Base-by-base conservation (phyloP, 2,329 filamentous ascomycete species). In the Balansia obtecta region DNA sequence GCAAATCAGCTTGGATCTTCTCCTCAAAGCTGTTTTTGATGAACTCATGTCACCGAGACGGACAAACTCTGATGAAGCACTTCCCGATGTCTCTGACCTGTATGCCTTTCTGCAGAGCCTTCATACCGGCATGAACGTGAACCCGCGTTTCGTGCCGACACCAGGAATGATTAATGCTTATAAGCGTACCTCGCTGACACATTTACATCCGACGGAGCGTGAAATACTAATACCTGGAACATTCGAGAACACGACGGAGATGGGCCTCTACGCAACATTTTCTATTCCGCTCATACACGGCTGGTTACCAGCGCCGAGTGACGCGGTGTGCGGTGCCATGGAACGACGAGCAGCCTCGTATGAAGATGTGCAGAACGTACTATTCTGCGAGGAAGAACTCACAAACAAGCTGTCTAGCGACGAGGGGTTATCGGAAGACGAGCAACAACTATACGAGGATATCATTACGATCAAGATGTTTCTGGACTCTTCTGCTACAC, bases 121-220 rank as follows among this genome's bases (percentile, higher is more conserved):
- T 2, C 88, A 96, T 58, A 97, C 90, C 0, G 93, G 93, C 38
- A 95, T 98, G 87, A 98, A 97, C 60, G 91, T 97, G 51, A 98
- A 98, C 56, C 93, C 93, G 2, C 81, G 86, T 18, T 93, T 95
- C 55, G 76, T 94, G 8, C 76, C 87, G 2, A 75, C 71, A 0
- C 62, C 68, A 8, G 71, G 76, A 13, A 65, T 72, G 18, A 61
- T 70, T 32, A 66, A 59, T 50, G 71, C 73, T 2, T 72, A 74
- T 44, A 74, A 72, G 61, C 72, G 68, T 47, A 79, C 70, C 3
- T 76, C 75, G 0, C 68, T 79, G 34, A 74, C 72, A 1, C 72
- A 80, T 54, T 59, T 77, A 2, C 70, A 77, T 54, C 72, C 75
- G 1, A 66, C 69, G 0, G 71, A 77, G 46, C 68, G 74, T n/a